Evolutionary conservation across 2,329 filamentous ascomycete species (phyloP).

Genomic region (Penicillium sp.): DNA sequence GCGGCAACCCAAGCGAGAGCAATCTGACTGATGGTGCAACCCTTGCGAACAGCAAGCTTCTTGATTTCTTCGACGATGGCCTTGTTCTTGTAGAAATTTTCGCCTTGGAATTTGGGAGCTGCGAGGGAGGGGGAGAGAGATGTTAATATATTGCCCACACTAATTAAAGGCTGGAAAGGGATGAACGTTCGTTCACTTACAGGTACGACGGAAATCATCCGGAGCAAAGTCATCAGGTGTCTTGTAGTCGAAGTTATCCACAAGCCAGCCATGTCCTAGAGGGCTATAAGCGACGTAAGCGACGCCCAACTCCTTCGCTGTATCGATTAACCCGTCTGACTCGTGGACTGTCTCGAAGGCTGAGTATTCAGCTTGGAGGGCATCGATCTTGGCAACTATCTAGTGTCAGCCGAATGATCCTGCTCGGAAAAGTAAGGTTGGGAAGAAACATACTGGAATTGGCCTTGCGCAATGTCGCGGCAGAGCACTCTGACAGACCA

Average conservation of each 20-base stretch:
- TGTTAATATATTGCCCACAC: conserved; percentile 4
- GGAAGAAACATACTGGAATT: conserved; percentile 47
- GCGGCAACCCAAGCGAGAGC: conserved; percentile 16
- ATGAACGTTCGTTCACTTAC: conserved; percentile 32
- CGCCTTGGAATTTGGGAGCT: conserved; percentile 48
- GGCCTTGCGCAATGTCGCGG: conserved; percentile 52
- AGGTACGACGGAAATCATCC: conserved; percentile 49
- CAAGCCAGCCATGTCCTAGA: conserved; percentile 56
- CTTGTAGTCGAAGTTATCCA: conserved; percentile 52
- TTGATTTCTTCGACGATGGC: conserved; percentile 50
- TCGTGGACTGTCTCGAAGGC: conserved; percentile 53
- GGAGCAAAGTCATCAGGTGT: conserved; percentile 55
- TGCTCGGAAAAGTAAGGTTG: background rate
- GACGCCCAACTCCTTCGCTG: conserved; percentile 49
- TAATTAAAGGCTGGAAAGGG: background rate
- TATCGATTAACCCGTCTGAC: conserved; percentile 49
- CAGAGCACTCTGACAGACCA: conserved; percentile 57
- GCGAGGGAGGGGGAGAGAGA: background rate
- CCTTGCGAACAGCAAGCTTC: conserved; percentile 7
- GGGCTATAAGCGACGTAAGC: conserved; percentile 57
- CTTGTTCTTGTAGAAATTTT: conserved; percentile 55
- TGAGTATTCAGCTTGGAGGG: conserved; percentile 56
- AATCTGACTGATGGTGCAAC: conserved; percentile 9
- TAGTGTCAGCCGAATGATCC: conserved; percentile 15
- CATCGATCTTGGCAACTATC: conserved; percentile 55